Conservation (phyloP, 75 land plant genomes). For the Chamaecyparis obtusa region DNA sequence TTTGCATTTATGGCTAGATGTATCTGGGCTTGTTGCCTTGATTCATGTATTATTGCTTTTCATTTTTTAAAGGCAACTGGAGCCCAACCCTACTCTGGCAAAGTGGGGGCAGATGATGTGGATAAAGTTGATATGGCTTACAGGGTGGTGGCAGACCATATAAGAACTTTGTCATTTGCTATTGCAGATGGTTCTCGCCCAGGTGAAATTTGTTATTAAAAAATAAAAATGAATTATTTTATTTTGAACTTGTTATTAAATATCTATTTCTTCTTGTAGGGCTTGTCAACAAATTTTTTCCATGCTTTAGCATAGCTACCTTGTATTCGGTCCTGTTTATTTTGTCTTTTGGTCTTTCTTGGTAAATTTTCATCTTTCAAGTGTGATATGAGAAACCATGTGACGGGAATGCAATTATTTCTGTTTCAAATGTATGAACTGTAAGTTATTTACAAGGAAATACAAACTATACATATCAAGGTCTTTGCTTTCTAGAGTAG, state of each 20-base stretch:
- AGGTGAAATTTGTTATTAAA: conserved; percentile 36
- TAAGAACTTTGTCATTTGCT: conserved; percentile 96
- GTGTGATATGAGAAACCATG: neutral
- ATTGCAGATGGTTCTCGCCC: conserved; percentile 98
- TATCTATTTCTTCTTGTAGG: neutral
- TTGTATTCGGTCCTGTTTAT: neutral
- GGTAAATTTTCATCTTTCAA: neutral
- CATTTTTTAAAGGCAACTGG: conserved; percentile 51
- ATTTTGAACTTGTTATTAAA: neutral
- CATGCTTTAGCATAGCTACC: neutral
- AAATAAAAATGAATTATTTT: neutral
- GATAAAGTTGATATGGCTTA: conserved; percentile 94
- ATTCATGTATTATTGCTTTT: neutral
- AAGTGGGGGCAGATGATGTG: conserved; percentile 81
- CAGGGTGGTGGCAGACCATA: conserved; percentile 95
- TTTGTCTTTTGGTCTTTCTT: neutral
- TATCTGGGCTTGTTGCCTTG: neutral
- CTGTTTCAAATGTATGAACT: neutral
- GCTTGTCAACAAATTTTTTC: neutral
- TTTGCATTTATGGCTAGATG: neutral
- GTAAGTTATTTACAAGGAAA: neutral
- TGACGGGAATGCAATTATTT: neutral
- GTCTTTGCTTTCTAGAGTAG: conserved; percentile 81
- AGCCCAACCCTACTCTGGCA: conserved; percentile 73
- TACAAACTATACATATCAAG: neutral